Conservation (phyloP, 2,329 filamentous ascomycete species). For the Dothideomycetidae sp. region DNA sequence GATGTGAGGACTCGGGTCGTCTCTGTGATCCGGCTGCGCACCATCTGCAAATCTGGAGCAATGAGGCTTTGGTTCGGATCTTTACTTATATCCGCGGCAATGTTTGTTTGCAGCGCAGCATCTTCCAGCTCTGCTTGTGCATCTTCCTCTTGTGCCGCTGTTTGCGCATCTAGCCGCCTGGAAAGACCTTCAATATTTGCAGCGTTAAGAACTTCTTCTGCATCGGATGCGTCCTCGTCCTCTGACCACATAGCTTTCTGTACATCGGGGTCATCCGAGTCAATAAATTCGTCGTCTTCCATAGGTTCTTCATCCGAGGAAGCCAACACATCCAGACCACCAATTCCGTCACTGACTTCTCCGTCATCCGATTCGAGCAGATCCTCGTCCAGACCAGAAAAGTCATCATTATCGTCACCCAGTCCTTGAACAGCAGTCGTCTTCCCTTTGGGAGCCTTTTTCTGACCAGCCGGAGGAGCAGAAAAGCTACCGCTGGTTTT, state of each 20-base stretch:
- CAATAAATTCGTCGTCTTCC: slow-evolving; percentile 33
- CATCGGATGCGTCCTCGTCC: slow-evolving; percentile 77
- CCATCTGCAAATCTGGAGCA: slow-evolving; percentile 77
- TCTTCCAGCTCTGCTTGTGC: slow-evolving; percentile 78
- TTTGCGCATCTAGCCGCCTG: slow-evolving; percentile 64
- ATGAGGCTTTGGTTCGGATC: slow-evolving; percentile 49
- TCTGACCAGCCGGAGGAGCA: slow-evolving; percentile 19
- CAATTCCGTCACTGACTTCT: slow-evolving; percentile 16
- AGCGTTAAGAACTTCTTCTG: slow-evolving; percentile 79
- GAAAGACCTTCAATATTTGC: slow-evolving; percentile 93
- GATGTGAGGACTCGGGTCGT: slow-evolving; percentile 84
- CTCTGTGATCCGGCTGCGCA: slow-evolving; percentile 81
- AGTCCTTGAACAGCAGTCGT: slow-evolving; percentile 13
- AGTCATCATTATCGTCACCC: slow-evolving; percentile 14
- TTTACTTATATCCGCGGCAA: slow-evolving; percentile 51
- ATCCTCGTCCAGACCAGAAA: slow-evolving; percentile 21
- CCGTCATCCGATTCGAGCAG: slow-evolving; percentile 29
- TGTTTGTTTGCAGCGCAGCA: slow-evolving; percentile 81
- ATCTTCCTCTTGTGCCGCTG: slow-evolving; percentile 64
- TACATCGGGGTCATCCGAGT: slow-evolving; percentile 49
- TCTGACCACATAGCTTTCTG: slow-evolving; percentile 78
- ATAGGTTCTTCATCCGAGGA: slow-evolving; percentile 27
- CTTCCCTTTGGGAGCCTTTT: slow-evolving; percentile 19
- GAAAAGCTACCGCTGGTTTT: slow-evolving; percentile 17
- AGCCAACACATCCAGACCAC: slow-evolving; percentile 26